A percentile compares a stretch with the other conserved stretches of the same genome.
phyloP scores from a whole-genome alignment of 2,329 filamentous ascomycete species.

The Fusarium bulbicola region DNA sequence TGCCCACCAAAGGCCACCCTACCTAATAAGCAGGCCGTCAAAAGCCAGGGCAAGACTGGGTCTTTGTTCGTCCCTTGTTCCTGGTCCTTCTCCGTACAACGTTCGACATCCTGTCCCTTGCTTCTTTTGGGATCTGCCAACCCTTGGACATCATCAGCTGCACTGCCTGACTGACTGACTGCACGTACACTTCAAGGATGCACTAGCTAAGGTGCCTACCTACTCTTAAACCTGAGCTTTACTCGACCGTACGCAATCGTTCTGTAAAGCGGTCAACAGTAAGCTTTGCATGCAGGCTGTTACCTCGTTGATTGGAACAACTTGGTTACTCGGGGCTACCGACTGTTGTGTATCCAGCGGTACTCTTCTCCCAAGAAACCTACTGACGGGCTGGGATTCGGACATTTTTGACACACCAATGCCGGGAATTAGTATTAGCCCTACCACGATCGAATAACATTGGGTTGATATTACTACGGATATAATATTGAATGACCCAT shows the following conservation, averaged over 20 bases:
- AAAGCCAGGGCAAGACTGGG: neutral
- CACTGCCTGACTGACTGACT: neutral
- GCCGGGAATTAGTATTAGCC: conserved; percentile 16
- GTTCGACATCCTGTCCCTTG: conserved; percentile 30
- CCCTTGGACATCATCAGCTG: conserved; percentile 23
- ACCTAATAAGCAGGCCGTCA: neutral
- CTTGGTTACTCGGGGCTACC: conserved; percentile 23
- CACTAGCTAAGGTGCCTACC: neutral
- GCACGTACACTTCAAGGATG: neutral
- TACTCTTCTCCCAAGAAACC: conserved; percentile 9
- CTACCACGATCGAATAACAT: conserved; percentile 23
- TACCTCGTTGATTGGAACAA: conserved; percentile 33
- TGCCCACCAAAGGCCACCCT: neutral
- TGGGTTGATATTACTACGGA: conserved; percentile 6
- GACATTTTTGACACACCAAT: conserved; percentile 30
- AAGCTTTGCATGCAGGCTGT: neutral
- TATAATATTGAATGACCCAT: conserved; percentile 8
- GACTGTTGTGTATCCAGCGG: conserved; percentile 23
- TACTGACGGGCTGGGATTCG: conserved; percentile 18
- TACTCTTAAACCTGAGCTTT: conserved; percentile 17
- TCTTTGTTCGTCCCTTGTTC: conserved; percentile 34
- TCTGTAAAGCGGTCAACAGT: conserved; percentile 27
- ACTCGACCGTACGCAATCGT: conserved; percentile 2
- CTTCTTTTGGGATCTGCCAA: conserved; percentile 24
- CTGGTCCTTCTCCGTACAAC: conserved; percentile 23